A percentile compares a stretch with the other conserved stretches of the same genome.
These are phyloP conservation scores for Puccinia polysora DNA, from an alignment of 1,284 basidiomycete species.

Conservation along the genomic window DNA sequence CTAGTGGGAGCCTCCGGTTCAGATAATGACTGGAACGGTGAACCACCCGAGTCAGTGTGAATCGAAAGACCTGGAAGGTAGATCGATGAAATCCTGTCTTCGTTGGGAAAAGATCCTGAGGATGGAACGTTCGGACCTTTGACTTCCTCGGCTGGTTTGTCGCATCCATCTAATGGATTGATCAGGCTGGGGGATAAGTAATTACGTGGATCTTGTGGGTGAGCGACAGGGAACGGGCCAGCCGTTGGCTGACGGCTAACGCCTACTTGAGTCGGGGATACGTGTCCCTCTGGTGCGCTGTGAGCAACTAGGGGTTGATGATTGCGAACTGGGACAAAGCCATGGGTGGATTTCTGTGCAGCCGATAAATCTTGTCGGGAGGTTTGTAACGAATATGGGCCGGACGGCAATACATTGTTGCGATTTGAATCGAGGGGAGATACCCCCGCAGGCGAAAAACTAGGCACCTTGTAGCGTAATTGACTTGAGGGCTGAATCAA, in stretches of 20 bases:
- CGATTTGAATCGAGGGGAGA: not conserved
- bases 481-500: not conserved
- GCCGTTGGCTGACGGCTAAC: constrained; percentile 13
- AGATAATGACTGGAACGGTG: constrained; percentile 14
- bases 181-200: not conserved
- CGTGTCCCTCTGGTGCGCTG: not conserved
- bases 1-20: constrained; percentile 19
- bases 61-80: constrained; percentile 16
- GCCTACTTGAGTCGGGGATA: not conserved
- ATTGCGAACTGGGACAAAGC: too few relatives aligned
- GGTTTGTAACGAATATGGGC: not conserved
- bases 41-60: constrained; percentile 14
- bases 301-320: constrained; percentile 7
- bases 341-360: too few relatives aligned
- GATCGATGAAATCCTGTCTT: not conserved
- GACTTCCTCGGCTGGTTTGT: not conserved
- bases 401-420: not conserved
- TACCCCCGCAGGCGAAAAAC: not conserved
- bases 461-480: constrained; percentile 10
- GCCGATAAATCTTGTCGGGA: too few relatives aligned
- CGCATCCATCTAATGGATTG: not conserved
- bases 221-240: constrained; percentile 5
- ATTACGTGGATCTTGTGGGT: not conserved
- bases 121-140: not conserved
- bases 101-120: not conserved